Conservation (phyloP, 2,329 filamentous ascomycete genomes). For the Cercospora nicotianae region DNA sequence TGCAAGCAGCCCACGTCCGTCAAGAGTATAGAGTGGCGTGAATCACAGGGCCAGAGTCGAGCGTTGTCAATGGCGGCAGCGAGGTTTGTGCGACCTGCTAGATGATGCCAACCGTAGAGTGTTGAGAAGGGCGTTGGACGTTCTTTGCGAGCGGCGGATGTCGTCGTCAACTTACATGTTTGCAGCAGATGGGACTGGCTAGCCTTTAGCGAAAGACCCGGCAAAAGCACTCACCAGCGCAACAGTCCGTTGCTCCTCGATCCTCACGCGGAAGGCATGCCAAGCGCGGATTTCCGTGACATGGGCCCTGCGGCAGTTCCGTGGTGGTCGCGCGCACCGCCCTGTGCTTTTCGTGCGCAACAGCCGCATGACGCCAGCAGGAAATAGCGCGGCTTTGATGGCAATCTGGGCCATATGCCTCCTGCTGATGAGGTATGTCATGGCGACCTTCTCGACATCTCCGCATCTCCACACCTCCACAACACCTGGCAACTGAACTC, state of each 20-base stretch:
- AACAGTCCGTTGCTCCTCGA: neutral
- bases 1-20: neutral
- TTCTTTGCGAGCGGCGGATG: neutral
- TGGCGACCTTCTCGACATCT: slow-evolving; percentile 9
- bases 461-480: slow-evolving; percentile 6
- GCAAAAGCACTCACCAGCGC: slow-evolving; percentile 10
- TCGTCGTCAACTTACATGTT: neutral
- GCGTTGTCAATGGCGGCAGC: neutral
- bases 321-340: neutral
- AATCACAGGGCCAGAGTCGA: neutral
- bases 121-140: neutral
- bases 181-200: slow-evolving; percentile 6
- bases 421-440: neutral
- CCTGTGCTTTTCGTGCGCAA: neutral
- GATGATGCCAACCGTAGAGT: neutral
- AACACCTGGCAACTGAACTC: neutral
- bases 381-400: neutral
- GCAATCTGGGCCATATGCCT: neutral
- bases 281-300: slow-evolving; percentile 4
- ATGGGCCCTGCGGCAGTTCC: slow-evolving; percentile 4
- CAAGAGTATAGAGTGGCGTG: neutral
- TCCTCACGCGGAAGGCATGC: slow-evolving; percentile 1
- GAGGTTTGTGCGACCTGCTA: neutral
- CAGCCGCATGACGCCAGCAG: neutral
- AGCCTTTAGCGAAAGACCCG: slow-evolving; percentile 3